Evolutionary conservation across 2,329 filamentous ascomycete species (phyloP).

Genomic region (Paraphaeosphaeria minitans): DNA sequence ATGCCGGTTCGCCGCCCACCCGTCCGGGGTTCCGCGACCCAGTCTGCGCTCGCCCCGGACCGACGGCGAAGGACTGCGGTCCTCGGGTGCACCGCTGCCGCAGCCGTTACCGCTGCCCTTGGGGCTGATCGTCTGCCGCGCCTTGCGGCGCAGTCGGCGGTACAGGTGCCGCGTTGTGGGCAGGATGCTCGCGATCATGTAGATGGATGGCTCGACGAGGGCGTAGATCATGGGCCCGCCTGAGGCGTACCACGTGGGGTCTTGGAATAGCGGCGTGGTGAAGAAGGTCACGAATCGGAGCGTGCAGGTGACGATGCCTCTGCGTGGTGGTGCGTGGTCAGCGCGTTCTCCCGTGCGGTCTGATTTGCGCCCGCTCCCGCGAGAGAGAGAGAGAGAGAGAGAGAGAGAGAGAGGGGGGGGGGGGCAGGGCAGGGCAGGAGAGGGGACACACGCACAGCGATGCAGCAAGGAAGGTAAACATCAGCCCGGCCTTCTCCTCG

Average conservation of each 20-base stretch:
- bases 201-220: conserved; percentile 10
- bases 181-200: conserved; percentile 9
- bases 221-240: conserved; percentile 8
- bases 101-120: background rate
- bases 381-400: no score
- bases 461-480: conserved; percentile 6
- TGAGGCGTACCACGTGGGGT: conserved; percentile 8
- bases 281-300: conserved; percentile 7
- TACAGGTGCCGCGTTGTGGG: conserved; percentile 7
- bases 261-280: conserved; percentile 3
- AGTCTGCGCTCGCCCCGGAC: background rate
- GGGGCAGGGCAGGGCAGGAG: no score
- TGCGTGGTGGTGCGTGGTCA: no score
- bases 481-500: background rate
- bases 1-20: conserved; percentile 7
- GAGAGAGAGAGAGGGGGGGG: no score
- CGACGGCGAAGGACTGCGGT: background rate
- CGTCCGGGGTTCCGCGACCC: background rate
- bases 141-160: background rate
- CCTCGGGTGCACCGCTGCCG: background rate
- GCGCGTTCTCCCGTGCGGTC: no score
- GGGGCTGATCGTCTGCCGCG: background rate
- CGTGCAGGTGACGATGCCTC: conserved; percentile 7
- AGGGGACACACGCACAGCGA: background rate
- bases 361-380: no score